Percentiles rank a stretch among this genome's conserved stretches.
Conservation (phyloP, 441 rosid genomes). For the Hypseocharis bilobata region DNA sequence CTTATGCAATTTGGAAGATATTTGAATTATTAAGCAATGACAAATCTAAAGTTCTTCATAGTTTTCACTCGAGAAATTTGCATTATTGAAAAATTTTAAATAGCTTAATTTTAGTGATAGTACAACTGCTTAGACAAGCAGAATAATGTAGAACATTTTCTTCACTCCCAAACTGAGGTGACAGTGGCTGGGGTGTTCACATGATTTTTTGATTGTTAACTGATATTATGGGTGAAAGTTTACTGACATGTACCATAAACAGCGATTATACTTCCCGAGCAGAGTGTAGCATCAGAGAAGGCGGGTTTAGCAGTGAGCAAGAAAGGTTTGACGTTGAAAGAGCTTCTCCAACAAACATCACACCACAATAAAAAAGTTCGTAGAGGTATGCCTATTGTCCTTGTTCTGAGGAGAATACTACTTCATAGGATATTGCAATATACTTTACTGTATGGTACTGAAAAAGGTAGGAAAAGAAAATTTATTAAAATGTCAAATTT, state of each 20-base stretch:
- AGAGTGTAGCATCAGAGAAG: slow-evolving; percentile 70
- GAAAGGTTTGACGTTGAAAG: slow-evolving; percentile 79
- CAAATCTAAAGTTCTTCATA: not conserved
- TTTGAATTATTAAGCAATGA: not conserved
- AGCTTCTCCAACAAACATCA: slow-evolving; percentile 70
- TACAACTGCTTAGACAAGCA: not conserved
- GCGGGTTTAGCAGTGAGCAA: slow-evolving; percentile 71
- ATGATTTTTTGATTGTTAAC: slow-evolving; percentile 1
- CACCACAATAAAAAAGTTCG: slow-evolving; percentile 79
- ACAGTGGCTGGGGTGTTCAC: not conserved
- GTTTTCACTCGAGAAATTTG: not conserved
- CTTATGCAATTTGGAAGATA: not conserved
- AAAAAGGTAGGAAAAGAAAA: not conserved
- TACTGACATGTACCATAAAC: slow-evolving; percentile 16
- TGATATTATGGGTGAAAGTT: not conserved
- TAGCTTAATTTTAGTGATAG: not conserved
- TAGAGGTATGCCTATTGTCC: slow-evolving; percentile 34
- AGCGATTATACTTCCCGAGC: slow-evolving; percentile 85
- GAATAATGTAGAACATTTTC: not conserved
- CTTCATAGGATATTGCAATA: slow-evolving; percentile 1
- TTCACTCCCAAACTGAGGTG: not conserved
- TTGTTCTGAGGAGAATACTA: not conserved
- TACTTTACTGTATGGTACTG: not conserved
- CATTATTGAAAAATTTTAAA: not conserved
- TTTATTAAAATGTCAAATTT: not conserved